A percentile compares a stretch with the other conserved stretches of the same genome.
Conservation (phyloP, 2,329 filamentous ascomycete species). For the Ceratocystis variospora region DNA sequence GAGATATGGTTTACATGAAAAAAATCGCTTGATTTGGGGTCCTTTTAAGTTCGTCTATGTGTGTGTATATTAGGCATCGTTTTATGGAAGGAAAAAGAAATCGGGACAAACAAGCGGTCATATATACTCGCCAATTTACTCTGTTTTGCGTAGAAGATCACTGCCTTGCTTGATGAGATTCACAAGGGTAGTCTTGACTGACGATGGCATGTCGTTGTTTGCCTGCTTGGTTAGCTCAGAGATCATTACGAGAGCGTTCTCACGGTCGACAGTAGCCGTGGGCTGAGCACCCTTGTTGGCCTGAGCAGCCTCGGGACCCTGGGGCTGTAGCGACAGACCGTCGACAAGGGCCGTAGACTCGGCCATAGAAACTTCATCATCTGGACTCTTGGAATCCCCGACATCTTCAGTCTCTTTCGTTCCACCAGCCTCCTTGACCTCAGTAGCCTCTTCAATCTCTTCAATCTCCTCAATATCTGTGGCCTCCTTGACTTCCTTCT, state of each 20-base stretch:
- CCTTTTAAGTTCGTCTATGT: not conserved
- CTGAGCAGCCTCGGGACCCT: conserved; percentile 14
- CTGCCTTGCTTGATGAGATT: conserved; percentile 39
- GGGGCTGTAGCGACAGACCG: conserved; percentile 23
- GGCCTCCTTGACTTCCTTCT: conserved; percentile 17
- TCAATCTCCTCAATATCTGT: not conserved
- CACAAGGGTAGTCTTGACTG: conserved; percentile 32
- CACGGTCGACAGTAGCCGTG: conserved; percentile 32
- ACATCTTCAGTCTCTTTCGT: not conserved
- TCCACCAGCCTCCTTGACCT: conserved; percentile 16
- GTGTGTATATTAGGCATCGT: not conserved
- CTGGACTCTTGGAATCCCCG: not conserved
- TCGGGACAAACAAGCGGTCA: not conserved
- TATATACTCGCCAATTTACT: conserved; percentile 7
- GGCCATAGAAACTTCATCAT: conserved; percentile 20
- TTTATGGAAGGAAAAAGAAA: not conserved
- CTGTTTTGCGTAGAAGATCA: conserved; percentile 28
- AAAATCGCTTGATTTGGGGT: not conserved
- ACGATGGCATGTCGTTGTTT: conserved; percentile 29
- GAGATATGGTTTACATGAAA: conserved; percentile 7
- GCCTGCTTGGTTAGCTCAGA: conserved; percentile 39
- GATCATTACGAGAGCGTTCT: conserved; percentile 47
- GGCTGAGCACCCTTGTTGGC: conserved; percentile 2
- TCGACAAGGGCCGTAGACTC: conserved; percentile 23
- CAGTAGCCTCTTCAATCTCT: not conserved